Evolutionary conservation across 805 yeast species (phyloP), one percentile per base, ranked within the genome.

Genomic region (Candida mattraensis): DNA sequence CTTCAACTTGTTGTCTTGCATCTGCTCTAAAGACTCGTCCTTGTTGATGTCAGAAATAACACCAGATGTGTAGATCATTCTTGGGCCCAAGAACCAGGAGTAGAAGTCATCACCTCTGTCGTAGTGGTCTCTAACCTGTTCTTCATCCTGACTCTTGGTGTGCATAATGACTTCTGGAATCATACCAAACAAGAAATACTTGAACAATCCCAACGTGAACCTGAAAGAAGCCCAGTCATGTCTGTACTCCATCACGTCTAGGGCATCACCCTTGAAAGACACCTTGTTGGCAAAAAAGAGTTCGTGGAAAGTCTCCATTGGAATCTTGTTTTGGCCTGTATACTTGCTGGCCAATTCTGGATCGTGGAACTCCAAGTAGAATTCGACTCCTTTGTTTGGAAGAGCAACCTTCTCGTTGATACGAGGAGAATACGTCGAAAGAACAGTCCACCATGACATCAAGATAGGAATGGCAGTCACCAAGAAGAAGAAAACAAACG

Each of bases 101-200:
- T 88, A 88, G 65, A 87, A 87, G 64, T 88, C 96, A 59, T 87
- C 96, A 63, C 96, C 96, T 53, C 96, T 84, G 70, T 88, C 96
- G 63, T 87, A 87, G 67, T 87, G 95, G 56, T 84, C 96, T 64
- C 95, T 80, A 39, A 87, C 96, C 66, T 87, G 96, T 66, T 87
- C 96, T 69, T 87, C 96, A 61, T 88, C 96, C 69, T 87, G 96
- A 14, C 94, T 83, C 60, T 87, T 79, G 47, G 95, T 81, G 69
- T 87, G 96, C 80, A 87, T 61, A 53, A 87, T 83, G 39, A 87
- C 94, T 67, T 87, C 96, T 28, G 96, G 96, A 47, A 87, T 83
- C 84, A 87, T 77, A 30, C 93, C 95, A 33, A 86, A 73, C 48
- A 87, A 63, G 69, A 87, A 88, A 67, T 72, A 88, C 60, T 73